A percentile compares a stretch with the other conserved stretches of the same genome.
Conservation (phyloP, 768 basidiomycete species). For the Tylopilus felleus region DNA sequence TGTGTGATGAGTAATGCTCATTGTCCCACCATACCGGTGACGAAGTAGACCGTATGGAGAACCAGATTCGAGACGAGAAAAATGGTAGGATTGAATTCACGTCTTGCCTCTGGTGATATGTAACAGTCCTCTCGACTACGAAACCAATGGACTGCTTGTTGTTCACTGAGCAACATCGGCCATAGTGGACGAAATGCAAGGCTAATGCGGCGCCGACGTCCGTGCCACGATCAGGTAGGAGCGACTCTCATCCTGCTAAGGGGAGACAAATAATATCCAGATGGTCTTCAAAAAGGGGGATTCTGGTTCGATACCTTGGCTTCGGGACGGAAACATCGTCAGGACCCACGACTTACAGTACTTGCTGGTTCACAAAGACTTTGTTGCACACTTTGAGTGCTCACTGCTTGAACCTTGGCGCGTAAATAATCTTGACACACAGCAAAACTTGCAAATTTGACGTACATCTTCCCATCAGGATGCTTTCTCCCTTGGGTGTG, state of each 20-base stretch:
- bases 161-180: not conserved
- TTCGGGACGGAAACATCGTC: not conserved
- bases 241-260: not conserved
- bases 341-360: not conserved
- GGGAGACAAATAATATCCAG: not conserved
- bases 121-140: not conserved
- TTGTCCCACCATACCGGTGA: not conserved
- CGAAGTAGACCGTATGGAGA: not conserved
- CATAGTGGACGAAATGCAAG: not conserved
- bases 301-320: too few relatives aligned
- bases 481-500: not conserved
- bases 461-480: not conserved
- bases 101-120: not conserved
- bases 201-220: not conserved
- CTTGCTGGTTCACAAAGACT: not conserved
- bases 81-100: not conserved
- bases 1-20: constrained; percentile 5
- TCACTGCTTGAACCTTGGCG: too few relatives aligned
- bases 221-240: not conserved
- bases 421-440: too few relatives aligned
- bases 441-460: not conserved
- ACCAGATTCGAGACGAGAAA: not conserved
- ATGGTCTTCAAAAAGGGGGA: not conserved
- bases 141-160: not conserved
- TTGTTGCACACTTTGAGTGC: not conserved